Base-by-base conservation (phyloP, 2,329 filamentous ascomycete species). In the Helotiales sp. region DNA sequence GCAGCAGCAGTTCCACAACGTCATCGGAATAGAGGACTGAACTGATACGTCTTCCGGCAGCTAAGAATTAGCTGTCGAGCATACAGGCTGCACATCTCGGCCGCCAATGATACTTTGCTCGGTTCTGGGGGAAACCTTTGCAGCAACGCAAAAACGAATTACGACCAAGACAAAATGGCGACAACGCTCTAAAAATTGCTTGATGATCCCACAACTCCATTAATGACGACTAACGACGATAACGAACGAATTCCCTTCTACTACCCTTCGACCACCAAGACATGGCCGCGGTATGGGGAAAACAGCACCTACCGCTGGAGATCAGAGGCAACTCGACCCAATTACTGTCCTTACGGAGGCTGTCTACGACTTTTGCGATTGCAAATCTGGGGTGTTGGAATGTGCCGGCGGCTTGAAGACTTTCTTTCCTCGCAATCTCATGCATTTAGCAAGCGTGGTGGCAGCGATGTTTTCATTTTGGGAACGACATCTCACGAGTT, bases 1-100 rank as follows among this genome's bases (percentile, higher is more conserved):
- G 75, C 72, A 77, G 74, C 76, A 77, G 76, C 73, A 73, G 70
- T 71, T 77, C 76, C 49, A 76, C 75, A 49, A 72, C 75, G 32
- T 77, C 76, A 59, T 75, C 74, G 57, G 75, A 77, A 58, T 76
- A 73, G 64, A 72, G 64, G 58, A 66, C 63, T 67, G 50, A 43
- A 69, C 68, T 70, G 67, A 72, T 71, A 66, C 69, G 63, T 72
- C 64, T 69, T 30, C 65, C 57, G 68, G 67, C 71, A 73, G 72
- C 72, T 70, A 72, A 72, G 71, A 73, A 72, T 26, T 73, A 70
- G 73, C 70, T 73, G 64, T 63, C 66, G 63, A 63, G 34, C 26
- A 60, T 49, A 65, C 65, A 68, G 69, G 69, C 64, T 65, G 67
- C 61, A 40, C 37, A 30, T 43, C 37, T 67, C 68, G 59, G 66